These are phyloP conservation scores for Hanseniaspora lindneri DNA, from an alignment of 805 yeast species.

Conservation along the genomic window DNA sequence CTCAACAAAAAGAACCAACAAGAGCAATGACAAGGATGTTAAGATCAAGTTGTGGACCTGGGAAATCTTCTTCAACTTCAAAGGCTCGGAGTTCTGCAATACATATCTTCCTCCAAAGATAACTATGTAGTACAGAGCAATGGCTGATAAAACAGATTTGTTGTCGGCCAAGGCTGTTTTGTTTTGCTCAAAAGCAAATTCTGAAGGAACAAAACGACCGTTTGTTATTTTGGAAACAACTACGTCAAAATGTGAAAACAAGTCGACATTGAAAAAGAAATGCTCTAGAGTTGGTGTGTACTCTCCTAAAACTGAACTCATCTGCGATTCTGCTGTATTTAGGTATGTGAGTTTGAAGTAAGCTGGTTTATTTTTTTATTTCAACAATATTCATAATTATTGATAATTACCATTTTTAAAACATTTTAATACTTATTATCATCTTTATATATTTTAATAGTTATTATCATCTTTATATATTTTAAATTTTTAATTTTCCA, in stretches of 20 bases:
- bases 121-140: slow-evolving; percentile 60
- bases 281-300: slow-evolving; percentile 27
- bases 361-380: not conserved
- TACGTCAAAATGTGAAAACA: slow-evolving; percentile 26
- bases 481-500: no score
- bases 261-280: slow-evolving; percentile 28
- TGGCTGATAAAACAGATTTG: slow-evolving; percentile 44
- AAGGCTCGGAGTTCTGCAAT: slow-evolving; percentile 47
- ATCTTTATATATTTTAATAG: no score
- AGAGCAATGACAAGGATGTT: slow-evolving; percentile 52
- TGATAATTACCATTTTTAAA: no score
- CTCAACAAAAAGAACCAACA: slow-evolving; percentile 64
- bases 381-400: no score
- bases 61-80: slow-evolving; percentile 63
- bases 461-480: no score
- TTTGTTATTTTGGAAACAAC: slow-evolving; percentile 20
- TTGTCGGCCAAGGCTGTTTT: slow-evolving; percentile 58
- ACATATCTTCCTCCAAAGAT: slow-evolving; percentile 77
- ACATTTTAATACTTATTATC: no score
- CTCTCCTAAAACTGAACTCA: slow-evolving; percentile 7
- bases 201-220: slow-evolving; percentile 27
- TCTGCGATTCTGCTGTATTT: not conserved
- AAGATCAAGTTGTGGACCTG: slow-evolving; percentile 74
- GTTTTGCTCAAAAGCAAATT: slow-evolving; percentile 56
- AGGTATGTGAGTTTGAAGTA: not conserved